Base-by-base conservation (phyloP, 2,329 filamentous ascomycete genomes). In the Endocalyx cinctus region DNA sequence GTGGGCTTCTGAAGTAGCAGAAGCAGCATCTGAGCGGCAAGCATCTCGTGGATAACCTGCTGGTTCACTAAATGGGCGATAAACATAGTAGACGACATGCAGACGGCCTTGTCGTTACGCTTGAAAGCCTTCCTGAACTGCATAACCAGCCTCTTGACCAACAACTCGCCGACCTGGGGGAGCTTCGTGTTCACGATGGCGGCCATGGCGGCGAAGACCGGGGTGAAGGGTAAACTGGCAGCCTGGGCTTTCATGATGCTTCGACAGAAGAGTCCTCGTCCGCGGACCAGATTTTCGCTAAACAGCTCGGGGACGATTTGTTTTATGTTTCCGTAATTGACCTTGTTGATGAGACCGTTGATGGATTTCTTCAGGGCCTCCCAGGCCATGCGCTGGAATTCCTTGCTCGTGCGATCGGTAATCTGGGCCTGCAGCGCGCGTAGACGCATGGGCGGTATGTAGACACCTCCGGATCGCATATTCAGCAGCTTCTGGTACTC, bases 361-460 rank as follows among this genome's bases (percentile, higher is more conserved):
- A 98, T 95, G 30, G 86, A 92, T 70, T 98, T 98, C 69, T 98
- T 98, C 54, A 98, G 69, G 10, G 90, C 90, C 63, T 98, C 92
- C 92, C 92, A 98, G 7, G 89, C 88, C 87, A 98, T 94, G 51
- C 92, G 86, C 73, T 97, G 92, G 58, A 95, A 97, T 65, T 97
- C 92, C 63, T 95, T 94, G 62, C 83, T 94, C 34, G 77, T 82
- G 70, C 94, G 95, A 66, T 98, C 92, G 42, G 88, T 96, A 60
- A 98, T 95, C 63, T 95, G 88, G 33, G 89, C 87, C 67, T 98
- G 92, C 41, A 98, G 76, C 25, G 90, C 90, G 49, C 88, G 80
- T 55, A 98, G 70, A 48, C 87, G 77, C 33, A 90, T 90, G 0
- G 92, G 92, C 14, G 92, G 92, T 41, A 98, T 94, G 58, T 98